Evolutionary conservation across 257 asterid species (phyloP).

Genomic region (Solanum bukasovii): DNA sequence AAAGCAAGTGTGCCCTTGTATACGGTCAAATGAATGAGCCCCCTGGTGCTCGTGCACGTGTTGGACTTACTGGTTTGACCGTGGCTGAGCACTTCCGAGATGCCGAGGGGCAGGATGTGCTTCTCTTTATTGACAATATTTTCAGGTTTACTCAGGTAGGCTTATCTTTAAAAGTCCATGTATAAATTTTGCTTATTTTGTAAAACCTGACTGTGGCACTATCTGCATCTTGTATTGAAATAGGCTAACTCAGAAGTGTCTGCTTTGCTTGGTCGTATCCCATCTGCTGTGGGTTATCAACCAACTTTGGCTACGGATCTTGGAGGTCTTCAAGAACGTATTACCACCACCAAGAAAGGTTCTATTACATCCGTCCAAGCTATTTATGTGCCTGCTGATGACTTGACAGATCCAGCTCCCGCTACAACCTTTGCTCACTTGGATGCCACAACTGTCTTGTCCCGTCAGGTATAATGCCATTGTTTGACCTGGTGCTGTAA

Average conservation of each 20-base stretch:
- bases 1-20: constrained; percentile 97
- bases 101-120: constrained; percentile 99
- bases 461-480: constrained; percentile 49
- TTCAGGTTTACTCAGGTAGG: constrained; percentile 93
- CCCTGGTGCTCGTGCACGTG: constrained; percentile 99
- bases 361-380: constrained; percentile 98
- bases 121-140: constrained; percentile 93
- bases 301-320: constrained; percentile 99
- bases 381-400: constrained; percentile 99
- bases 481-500: background rate
- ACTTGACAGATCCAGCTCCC: constrained; percentile 99
- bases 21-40: constrained; percentile 99
- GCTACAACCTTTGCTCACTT: constrained; percentile 99
- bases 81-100: constrained; percentile 99
- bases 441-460: constrained; percentile 98
- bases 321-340: constrained; percentile 98
- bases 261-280: constrained; percentile 98
- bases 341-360: constrained; percentile 92
- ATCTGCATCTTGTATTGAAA: background rate
- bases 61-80: constrained; percentile 95
- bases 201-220: background rate
- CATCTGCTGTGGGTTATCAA: constrained; percentile 98
- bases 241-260: constrained; percentile 99
- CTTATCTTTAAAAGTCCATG: background rate
- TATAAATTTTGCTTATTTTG: background rate